Evolutionary conservation across 208 protist species (phyloP).

Genomic region (Spongospora subterranea): DNA sequence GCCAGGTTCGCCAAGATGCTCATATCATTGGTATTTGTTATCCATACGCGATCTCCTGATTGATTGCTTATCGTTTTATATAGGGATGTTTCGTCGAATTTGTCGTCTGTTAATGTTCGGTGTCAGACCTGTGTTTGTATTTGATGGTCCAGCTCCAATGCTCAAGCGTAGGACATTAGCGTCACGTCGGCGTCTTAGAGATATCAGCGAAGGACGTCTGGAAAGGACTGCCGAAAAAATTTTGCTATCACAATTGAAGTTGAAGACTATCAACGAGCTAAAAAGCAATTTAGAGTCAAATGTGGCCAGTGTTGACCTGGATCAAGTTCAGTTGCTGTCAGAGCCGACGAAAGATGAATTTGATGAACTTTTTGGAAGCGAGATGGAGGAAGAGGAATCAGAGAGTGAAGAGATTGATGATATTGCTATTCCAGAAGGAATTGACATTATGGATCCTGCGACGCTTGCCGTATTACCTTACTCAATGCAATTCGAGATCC

Average conservation of each 20-base stretch:
- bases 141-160: constrained; percentile 72
- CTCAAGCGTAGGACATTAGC: constrained; percentile 71
- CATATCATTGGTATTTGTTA: constrained; percentile 69
- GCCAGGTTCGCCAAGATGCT: constrained; percentile 68
- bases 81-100: constrained; percentile 65
- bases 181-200: constrained; percentile 45
- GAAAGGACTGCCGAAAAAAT: constrained; percentile 64
- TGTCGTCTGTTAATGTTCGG: constrained; percentile 72
- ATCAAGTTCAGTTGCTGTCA: background rate
- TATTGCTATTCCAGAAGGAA: background rate
- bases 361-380: constrained; percentile 49
- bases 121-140: constrained; percentile 74
- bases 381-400: constrained; percentile 26
- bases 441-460: background rate
- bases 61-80: constrained; percentile 28
- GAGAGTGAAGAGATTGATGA: background rate
- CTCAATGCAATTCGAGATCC: constrained; percentile 49
- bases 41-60: constrained; percentile 5
- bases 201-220: constrained; percentile 40
- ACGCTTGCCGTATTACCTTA: constrained; percentile 23
- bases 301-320: background rate
- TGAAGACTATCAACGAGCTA: constrained; percentile 33
- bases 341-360: constrained; percentile 24
- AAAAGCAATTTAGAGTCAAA: background rate
- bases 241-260: constrained; percentile 63